Evolutionary conservation across 2,329 filamentous ascomycete species (phyloP), one percentile per base, ranked within the genome.

Genomic region (Mariannaea sp.): DNA sequence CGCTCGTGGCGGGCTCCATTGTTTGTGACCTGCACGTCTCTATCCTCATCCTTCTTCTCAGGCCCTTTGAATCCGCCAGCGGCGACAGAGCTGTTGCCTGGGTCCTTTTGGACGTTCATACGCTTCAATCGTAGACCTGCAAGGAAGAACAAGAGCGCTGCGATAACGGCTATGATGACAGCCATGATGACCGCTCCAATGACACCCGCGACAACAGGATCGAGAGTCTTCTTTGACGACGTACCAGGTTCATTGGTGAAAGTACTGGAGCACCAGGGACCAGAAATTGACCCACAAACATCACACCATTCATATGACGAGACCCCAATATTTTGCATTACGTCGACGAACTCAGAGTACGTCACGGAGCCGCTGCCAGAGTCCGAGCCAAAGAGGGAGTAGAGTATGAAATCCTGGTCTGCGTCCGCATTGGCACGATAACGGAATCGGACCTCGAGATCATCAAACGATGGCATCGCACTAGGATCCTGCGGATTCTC

Each of bases 361-460:
- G 67, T 61, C 42, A 81, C 71, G 20, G 56, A 64, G 3, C 62
- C 57, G 14, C 71, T 67, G 17, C 61, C 62, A 26, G 67, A 63
- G 3, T 69, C 68, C 32, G 69, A 68, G 7, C 70, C 69, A 45
- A 80, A 80, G 3, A 81, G 68, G 4, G 73, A 59, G 38, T 75
- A 74, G 27, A 68, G 65, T 3, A 54, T 55, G n/a, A 80, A 71
- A 0, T 64, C 55, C 0, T 70, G 67, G 4, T 67, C 64, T 1
- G 62, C 53, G 14, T 74, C 70, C 6, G 77, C 75, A 49, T 76
- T 75, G 35, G 79, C 77, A 26, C 79, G 77, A 70, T 83, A 85
- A 3, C 80, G 67, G 65, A 86, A 83, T n/a, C 82, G 78, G 4
- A 86, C 77, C 51, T 70, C 75, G 13, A 85, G 70, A 16, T 79